These are phyloP conservation scores for Lippia alba DNA, from an alignment of 305 asterid species.

Conservation along the genomic window DNA sequence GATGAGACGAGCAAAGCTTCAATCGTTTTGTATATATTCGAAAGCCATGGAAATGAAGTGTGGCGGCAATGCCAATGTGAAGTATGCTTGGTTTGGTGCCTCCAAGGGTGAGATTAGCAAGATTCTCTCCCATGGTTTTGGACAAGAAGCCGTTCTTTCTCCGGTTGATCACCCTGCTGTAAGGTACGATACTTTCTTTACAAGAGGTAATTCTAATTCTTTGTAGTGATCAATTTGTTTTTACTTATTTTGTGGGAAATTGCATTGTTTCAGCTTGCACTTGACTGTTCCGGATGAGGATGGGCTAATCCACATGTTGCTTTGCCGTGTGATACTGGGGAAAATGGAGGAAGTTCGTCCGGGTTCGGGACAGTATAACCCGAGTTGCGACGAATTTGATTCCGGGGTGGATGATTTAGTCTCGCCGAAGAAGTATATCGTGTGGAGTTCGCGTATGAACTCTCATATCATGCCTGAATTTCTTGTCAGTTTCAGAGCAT, in stretches of 20 bases:
- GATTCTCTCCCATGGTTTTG: conserved; percentile 58
- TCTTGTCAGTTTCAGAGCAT: conserved; percentile 48
- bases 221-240: background rate
- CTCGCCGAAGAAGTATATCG: conserved; percentile 46
- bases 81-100: conserved; percentile 79
- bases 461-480: conserved; percentile 60
- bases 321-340: conserved; percentile 63
- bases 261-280: conserved; percentile 36
- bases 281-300: conserved; percentile 48
- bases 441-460: conserved; percentile 60
- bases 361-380: conserved; percentile 44
- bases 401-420: conserved; percentile 53
- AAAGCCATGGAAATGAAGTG: conserved; percentile 49
- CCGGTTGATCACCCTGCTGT: conserved; percentile 51
- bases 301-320: conserved; percentile 52
- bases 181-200: conserved; percentile 44
- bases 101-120: conserved; percentile 56
- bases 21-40: conserved; percentile 43
- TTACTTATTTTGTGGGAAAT: too few species aligned
- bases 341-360: conserved; percentile 44
- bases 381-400: conserved; percentile 55
- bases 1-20: conserved; percentile 51
- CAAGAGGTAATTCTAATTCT: too few species aligned
- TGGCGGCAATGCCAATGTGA: conserved; percentile 59
- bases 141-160: conserved; percentile 57